Conservation (phyloP, 176 grass and related monocot genomes). For the Raddia guianensis region DNA sequence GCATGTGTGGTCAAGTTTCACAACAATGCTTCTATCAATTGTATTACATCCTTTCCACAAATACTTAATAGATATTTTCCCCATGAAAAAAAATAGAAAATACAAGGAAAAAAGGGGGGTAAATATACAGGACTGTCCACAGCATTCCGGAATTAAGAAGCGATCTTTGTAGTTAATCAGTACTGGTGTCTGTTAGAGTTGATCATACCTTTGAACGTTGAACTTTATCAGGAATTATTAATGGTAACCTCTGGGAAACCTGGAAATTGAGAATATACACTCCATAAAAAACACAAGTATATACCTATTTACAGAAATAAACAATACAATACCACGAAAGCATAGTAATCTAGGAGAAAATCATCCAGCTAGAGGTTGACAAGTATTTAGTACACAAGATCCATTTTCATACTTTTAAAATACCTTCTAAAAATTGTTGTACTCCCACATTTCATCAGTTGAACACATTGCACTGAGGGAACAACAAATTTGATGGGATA, state of each 20-base stretch:
- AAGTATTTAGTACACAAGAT: slow-evolving; percentile 2
- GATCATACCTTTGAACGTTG: slow-evolving; percentile 89
- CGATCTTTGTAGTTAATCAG: slow-evolving; percentile 3
- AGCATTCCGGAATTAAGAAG: slow-evolving; percentile 14
- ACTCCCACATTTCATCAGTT: not conserved
- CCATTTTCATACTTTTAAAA: slow-evolving; percentile 20
- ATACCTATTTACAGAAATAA: slow-evolving; percentile 33
- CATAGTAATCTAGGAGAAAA: slow-evolving; percentile 16
- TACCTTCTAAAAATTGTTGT: not conserved
- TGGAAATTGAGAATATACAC: slow-evolving; percentile 46
- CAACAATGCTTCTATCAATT: not conserved
- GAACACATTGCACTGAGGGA: not conserved
- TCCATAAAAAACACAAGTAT: slow-evolving; percentile 32
- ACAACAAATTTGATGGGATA: not conserved
- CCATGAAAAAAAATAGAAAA: not conserved
- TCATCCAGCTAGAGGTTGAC: slow-evolving; percentile 16
- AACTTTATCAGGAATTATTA: slow-evolving; percentile 87
- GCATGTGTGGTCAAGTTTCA: not conserved
- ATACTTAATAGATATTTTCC: slow-evolving; percentile 9
- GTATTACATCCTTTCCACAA: slow-evolving; percentile 8
- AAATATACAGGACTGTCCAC: not conserved
- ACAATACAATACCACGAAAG: slow-evolving; percentile 15
- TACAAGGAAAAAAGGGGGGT: not conserved
- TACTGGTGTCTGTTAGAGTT: slow-evolving; percentile 37
- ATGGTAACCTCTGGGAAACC: slow-evolving; percentile 82